Evolutionary conservation across 345 rosid genomes (phyloP).

Genomic region (Citrus sinensis): DNA sequence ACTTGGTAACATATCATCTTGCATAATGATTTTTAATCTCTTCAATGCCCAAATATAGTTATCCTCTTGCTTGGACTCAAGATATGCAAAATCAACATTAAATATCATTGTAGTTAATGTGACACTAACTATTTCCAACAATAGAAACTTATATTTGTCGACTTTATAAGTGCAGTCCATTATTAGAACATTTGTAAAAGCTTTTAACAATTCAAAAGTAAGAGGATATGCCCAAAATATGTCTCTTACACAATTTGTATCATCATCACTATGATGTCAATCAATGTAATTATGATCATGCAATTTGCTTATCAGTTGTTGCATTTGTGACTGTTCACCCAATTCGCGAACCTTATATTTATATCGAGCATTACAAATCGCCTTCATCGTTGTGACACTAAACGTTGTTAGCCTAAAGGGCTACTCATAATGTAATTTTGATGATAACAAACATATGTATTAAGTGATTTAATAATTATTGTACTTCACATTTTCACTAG

Average conservation of each 20-base stretch:
- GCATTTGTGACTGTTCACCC: slow-evolving; percentile 3
- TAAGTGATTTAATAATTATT: too few species aligned
- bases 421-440: too few species aligned
- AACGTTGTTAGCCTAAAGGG: neutral
- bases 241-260: neutral
- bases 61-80: slow-evolving; percentile 8
- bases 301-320: slow-evolving; percentile 4
- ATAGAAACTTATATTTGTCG: neutral
- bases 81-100: slow-evolving; percentile 7
- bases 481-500: too few species aligned
- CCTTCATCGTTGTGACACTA: slow-evolving; percentile 3
- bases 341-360: neutral
- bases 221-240: slow-evolving; percentile 9
- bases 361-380: slow-evolving; percentile 13
- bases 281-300: slow-evolving; percentile 1
- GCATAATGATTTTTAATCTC: slow-evolving; percentile 10
- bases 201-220: neutral
- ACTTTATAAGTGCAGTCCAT: neutral
- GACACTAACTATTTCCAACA: slow-evolving; percentile 11
- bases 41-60: slow-evolving; percentile 10
- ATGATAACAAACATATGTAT: too few species aligned
- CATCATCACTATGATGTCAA: slow-evolving; percentile 10
- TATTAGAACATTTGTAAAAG: neutral
- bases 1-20: neutral
- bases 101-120: slow-evolving; percentile 13